Evolutionary conservation across 371 early-diverging fungal species (phyloP), one percentile per base, ranked within the genome.

Genomic region (Mortierella sp.): DNA sequence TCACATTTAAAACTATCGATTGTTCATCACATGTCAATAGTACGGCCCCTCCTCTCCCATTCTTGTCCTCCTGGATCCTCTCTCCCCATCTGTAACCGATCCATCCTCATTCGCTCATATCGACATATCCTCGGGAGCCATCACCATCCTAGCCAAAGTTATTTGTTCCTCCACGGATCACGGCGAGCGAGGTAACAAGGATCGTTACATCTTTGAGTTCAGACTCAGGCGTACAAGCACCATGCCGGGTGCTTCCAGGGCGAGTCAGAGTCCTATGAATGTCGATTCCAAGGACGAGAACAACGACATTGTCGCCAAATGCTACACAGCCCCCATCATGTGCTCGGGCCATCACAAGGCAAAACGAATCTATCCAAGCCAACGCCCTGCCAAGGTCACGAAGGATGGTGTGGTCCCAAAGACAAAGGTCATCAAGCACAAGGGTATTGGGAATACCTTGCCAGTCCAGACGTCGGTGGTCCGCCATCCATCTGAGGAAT

Each of bases 291-390:
- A 26, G 8, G 59, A 58, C 0, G 64, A 67, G 10, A 54, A 55
- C 13, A 48, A 45, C 16, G 74, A 74, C 1, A 57, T 38, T 6
- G 14, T 74, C 24, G 61, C 65, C 14, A 47, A 54, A 26, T 74
- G 74, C 54, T 55, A 31, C 41, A 64, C 74, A 0, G 24, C 61
- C 5, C 74, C 74, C 9, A 61, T 74, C 18, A 68, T 74, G 74
- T 74, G 74, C 65, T 74, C 74, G 14, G 74, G 74, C 21, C 69
- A 74, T 42, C 74, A 74, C 52, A 74, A 74, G 54, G 74, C 74
- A 19, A 74, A 68, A 58, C 55, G 69, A 0, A 54, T 39, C 14
- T 74, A 68, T 30, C 69, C 69, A 6, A 64, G 26, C 14, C 69
- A 74, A 39, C 60, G 69, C 18, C 46, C 64, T 14, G 38, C 60